These are phyloP conservation scores for Fraxinus platypoda DNA, from an alignment of 305 asterid genomes.

Conservation along the genomic window DNA sequence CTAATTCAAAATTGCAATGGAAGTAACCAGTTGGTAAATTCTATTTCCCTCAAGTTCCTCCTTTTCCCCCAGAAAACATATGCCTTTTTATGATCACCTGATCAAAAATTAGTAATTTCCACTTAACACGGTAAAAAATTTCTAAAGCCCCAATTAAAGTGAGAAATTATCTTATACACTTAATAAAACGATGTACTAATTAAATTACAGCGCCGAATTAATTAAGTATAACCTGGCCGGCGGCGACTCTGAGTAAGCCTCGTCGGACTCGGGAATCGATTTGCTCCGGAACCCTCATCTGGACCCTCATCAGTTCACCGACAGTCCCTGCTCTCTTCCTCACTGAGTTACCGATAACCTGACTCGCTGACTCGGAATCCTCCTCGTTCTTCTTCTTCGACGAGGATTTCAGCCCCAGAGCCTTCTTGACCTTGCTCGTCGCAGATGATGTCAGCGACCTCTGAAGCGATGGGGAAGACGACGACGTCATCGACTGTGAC, in stretches of 20 bases:
- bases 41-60: neutral
- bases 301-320: conserved; percentile 77
- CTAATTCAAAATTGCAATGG: neutral
- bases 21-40: neutral
- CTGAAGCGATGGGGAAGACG: conserved; percentile 39
- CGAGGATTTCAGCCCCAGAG: conserved; percentile 55
- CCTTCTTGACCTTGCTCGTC: conserved; percentile 71
- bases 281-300: conserved; percentile 78
- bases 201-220: neutral
- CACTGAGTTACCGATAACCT: conserved; percentile 16
- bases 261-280: conserved; percentile 82
- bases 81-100: neutral
- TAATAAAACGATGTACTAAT: neutral
- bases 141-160: neutral
- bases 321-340: conserved; percentile 35
- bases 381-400: conserved; percentile 32
- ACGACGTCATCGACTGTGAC: conserved; percentile 28
- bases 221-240: conserved; percentile 57
- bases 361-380: conserved; percentile 28
- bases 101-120: neutral
- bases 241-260: conserved; percentile 70
- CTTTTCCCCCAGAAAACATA: neutral
- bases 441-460: conserved; percentile 39
- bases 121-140: neutral
- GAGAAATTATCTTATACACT: neutral